These are phyloP conservation scores for Cetraspora pellucida DNA, from an alignment of 192 early-diverging fungal genomes.

Conservation along the genomic window DNA sequence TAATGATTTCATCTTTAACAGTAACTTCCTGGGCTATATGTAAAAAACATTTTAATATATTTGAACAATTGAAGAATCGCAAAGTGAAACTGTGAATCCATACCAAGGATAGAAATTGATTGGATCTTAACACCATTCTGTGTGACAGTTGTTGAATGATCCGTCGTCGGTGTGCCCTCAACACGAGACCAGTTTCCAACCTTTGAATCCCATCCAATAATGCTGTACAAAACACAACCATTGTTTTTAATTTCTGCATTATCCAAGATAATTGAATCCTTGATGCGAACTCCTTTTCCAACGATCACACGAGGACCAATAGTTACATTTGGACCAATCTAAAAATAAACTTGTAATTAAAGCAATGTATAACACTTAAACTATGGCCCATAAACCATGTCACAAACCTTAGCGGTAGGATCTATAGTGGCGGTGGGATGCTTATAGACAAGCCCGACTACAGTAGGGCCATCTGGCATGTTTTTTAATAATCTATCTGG, in stretches of 20 bases:
- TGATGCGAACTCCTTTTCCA: constrained; percentile 90
- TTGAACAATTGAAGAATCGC: neutral
- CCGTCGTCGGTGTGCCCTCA: constrained; percentile 77
- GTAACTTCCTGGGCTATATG: constrained; percentile 77
- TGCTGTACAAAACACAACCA: constrained; percentile 81
- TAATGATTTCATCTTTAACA: constrained; percentile 90
- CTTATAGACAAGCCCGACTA: constrained; percentile 91
- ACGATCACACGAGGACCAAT: constrained; percentile 89
- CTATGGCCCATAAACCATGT: neutral
- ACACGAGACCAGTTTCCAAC: constrained; percentile 93
- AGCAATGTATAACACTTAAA: neutral
- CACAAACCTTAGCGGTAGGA: constrained; percentile 77
- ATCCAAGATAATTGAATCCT: constrained; percentile 93
- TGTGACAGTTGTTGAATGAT: constrained; percentile 75
- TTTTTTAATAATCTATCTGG: constrained; percentile 69
- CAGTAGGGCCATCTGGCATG: constrained; percentile 62
- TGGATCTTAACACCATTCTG: constrained; percentile 89
- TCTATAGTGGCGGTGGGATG: constrained; percentile 93
- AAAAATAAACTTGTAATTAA: constrained; percentile 11
- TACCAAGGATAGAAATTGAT: constrained; percentile 87
- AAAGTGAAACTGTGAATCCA: neutral
- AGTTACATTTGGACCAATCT: constrained; percentile 95
- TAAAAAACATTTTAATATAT: neutral
- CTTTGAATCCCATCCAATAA: constrained; percentile 93
- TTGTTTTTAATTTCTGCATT: constrained; percentile 89